Base-by-base conservation (phyloP, 495 filamentous ascomycete genomes). In the Aspergillus cavernicola region DNA sequence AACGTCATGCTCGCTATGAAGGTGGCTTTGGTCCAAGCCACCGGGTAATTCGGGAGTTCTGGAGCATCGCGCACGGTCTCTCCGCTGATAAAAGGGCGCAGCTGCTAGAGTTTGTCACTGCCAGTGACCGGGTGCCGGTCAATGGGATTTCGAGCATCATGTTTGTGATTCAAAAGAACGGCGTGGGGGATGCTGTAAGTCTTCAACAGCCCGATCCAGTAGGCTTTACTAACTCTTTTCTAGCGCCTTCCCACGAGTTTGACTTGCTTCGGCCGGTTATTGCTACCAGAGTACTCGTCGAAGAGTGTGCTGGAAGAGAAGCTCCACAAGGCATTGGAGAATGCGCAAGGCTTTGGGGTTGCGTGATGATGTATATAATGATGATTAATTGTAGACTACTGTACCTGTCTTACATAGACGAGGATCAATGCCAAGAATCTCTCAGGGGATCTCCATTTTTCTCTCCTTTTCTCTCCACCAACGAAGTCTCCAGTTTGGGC, bases 31-130 rank as follows among this genome's bases (percentile, higher is more conserved):
- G 82, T 35, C 75, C 83, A 1, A 67, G 69, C 8, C 83, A 92
- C 61, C 79, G 72, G 5, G 79, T 84, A 13, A 83, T 98, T 45
- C 62, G 73, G 4, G 80, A 89, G 52, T 97, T 98, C 68, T 98
- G 93, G 93, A 74, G 68, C 24, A 79, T 96, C 8, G 85, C 92
- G 6, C 80, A 77, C 50, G 58, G 64, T 7, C 96, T 84, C 64
- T 75, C 84, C 3, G 58, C 62, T 28, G 74, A 85, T n/a, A 77
- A 78, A 41, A 82, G 85, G 72, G 85, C 85, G 61, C 77, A 81
- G 28, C 73, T 98, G 41, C 74, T 98, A 49, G 91, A 97, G 65
- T 98, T 98, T 57, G 92, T 97, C 19, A 98, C 93, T 19, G 90
- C 91, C 4, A 92, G 85, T 66, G 91, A 96, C 66, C 82, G 93